Conservation (phyloP, 352 stramenopile species). For the Phytophthora tubulina region DNA sequence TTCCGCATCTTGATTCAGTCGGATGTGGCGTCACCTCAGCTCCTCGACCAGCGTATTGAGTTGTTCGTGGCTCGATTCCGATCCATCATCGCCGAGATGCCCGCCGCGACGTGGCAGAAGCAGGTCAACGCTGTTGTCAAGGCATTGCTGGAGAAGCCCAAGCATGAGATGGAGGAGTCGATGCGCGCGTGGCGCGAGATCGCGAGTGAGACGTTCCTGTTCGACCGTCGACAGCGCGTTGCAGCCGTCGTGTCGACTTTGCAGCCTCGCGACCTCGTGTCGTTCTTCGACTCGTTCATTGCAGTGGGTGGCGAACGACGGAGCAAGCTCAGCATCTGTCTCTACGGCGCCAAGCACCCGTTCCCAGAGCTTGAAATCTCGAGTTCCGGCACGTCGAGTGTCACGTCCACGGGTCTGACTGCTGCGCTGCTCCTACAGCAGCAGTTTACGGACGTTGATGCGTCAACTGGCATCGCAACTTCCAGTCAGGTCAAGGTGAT, state of each 20-base stretch:
- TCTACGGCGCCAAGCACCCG: slow-evolving; percentile 66
- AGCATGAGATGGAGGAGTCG: slow-evolving; percentile 76
- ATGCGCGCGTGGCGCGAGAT: slow-evolving; percentile 76
- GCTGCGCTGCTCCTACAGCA: slow-evolving; percentile 54
- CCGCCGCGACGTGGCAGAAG: slow-evolving; percentile 48
- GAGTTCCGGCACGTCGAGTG: background rate
- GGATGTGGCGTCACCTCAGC: slow-evolving; percentile 66
- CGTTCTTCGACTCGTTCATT: slow-evolving; percentile 75
- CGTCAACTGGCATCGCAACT: background rate
- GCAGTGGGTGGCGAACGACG: slow-evolving; percentile 35
- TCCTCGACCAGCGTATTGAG: slow-evolving; percentile 81
- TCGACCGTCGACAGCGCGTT: slow-evolving; percentile 65
- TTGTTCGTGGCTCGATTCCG: slow-evolving; percentile 69
- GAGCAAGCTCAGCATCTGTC: slow-evolving; percentile 63
- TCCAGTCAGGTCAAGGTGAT: slow-evolving; percentile 44
- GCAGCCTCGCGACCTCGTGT: slow-evolving; percentile 57
- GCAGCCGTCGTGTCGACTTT: slow-evolving; percentile 60
- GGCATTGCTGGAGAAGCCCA: slow-evolving; percentile 69
- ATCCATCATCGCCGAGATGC: slow-evolving; percentile 47
- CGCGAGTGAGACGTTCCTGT: slow-evolving; percentile 69
- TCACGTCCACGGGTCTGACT: slow-evolving; percentile 32
- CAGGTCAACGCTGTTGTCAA: slow-evolving; percentile 74
- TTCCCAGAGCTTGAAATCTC: slow-evolving; percentile 38
- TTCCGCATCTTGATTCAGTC: slow-evolving; percentile 89
- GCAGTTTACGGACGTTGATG: slow-evolving; percentile 10